Evolutionary conservation across 495 filamentous ascomycete genomes (phyloP), one percentile per base, ranked within the genome.

Genomic region (Podospora tetraspora): DNA sequence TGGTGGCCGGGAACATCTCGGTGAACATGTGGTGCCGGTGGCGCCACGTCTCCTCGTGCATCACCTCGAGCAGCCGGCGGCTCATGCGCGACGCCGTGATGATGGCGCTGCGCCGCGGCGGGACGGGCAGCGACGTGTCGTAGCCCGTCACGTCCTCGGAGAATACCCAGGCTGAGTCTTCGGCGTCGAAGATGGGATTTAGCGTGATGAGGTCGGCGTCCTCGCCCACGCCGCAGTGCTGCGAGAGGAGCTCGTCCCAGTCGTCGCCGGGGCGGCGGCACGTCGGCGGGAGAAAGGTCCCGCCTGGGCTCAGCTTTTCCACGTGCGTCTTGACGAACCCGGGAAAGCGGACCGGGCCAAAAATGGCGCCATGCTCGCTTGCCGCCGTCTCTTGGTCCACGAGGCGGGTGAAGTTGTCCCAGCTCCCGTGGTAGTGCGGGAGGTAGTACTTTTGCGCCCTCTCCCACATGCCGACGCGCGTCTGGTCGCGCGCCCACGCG

Each of bases 131-230:
- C 13, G 84, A 81, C 25, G 74, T 83, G 75, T 90, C 89, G 77
- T 97, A 99, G 25, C 95, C 95, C 0, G 94, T 95, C 16, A 93
- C 87, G 76, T 97, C 95, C 64, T 90, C 83, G 1, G 86, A 82
- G 37, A 97, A 92, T 19, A 92, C 81, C 95, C 95, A 99, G 66
- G 89, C 92, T 0, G 93, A 97, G 57, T 87, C 85, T 22, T 91
- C 88, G 0, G 93, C 89, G 77, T 99, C 90, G 77, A 96, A 98
- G 23, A 99, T 83, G 2, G 95, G 95, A 76, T 96, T 97, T 78
- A 99, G 89, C 4, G 92, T 94, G 70, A 99, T 93, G 60, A 99
- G 85, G 78, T 99, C 95, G 2, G 95, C 94, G 57, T 94, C 90
- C 79, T 98, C 95, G 66, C 86, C 91, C 10, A 96, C 89, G 57